A percentile compares a stretch with the other conserved stretches of the same genome.
These are phyloP conservation scores for Penicillium olsonii DNA, from an alignment of 2,329 filamentous ascomycete genomes.

Conservation along the genomic window DNA sequence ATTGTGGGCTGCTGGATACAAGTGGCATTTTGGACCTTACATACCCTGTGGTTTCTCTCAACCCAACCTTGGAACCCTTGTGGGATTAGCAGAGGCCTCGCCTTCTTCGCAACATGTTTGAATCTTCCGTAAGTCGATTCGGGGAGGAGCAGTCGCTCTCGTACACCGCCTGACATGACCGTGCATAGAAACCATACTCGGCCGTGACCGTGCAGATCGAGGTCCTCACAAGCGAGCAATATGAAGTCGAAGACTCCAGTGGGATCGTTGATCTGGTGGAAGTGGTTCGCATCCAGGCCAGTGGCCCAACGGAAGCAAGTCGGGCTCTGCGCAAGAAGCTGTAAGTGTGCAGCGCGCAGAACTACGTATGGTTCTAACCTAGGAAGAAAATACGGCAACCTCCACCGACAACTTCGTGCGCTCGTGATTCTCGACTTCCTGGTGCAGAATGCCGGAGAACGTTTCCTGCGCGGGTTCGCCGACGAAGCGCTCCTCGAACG, in stretches of 20 bases:
- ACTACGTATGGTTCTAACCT: constrained; percentile 10
- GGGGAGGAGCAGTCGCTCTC: not conserved
- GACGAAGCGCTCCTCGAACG: constrained; percentile 92
- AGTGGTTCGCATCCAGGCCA: constrained; percentile 83
- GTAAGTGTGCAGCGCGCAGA: constrained; percentile 43
- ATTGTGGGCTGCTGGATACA: not conserved
- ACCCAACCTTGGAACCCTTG: not conserved
- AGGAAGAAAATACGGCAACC: constrained; percentile 81
- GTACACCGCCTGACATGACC: constrained; percentile 9
- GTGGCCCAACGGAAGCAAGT: constrained; percentile 84
- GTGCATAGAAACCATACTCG: constrained; percentile 76
- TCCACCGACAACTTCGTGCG: constrained; percentile 88
- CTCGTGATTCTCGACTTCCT: constrained; percentile 87
- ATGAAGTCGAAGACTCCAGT: constrained; percentile 85
- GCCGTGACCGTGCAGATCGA: constrained; percentile 93
- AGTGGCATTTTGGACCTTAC: not conserved
- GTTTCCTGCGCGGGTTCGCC: constrained; percentile 83
- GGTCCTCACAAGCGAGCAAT: constrained; percentile 82
- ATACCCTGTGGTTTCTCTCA: not conserved
- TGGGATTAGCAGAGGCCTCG: not conserved
- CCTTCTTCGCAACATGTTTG: constrained; percentile 33
- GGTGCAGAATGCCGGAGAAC: constrained; percentile 87
- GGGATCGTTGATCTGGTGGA: constrained; percentile 94
- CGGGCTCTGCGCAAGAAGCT: constrained; percentile 95
- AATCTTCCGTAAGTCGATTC: constrained; percentile 31